Evolutionary conservation across 2,329 filamentous ascomycete genomes (phyloP), one percentile per base, ranked within the genome.

Genomic region (Trichoderma sp.): DNA sequence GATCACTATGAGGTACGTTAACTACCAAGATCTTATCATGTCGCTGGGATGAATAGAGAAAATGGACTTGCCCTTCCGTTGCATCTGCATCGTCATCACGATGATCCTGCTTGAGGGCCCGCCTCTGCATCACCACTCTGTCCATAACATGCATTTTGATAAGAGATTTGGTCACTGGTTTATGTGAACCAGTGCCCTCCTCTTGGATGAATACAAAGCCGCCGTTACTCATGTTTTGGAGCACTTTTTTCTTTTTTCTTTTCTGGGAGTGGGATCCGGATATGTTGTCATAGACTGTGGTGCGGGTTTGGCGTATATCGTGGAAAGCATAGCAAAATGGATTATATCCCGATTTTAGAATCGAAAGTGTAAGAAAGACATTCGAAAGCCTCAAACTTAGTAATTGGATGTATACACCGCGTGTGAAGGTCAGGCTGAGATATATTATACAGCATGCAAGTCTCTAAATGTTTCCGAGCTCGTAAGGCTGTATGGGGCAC

Each of bases 121-220:
- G 62, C 28, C 62, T 65, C 43, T 34, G 43, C 62, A 65, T 65
- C 43, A 65, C 62, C 28, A 65, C 62, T 50, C 62, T 53, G 28
- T 65, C 62, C 62, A 65, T 65, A 15, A 65, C 62, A 47, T 65
- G 62, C 62, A 65, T 65, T 50, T 53, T 65, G n/a, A 65, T 65
- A 4, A 53, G 43, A 12, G 62, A 65, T 53, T 53, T 65, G 39
- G 62, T 65, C 6, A 23, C 43, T 23, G 62, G 28, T 23, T 20
- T 34, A 23, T 65, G 62, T n/a, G 62, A 34, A 32, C 62, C 62
- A 50, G 62, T 65, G 1, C 62, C 62, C 62, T 50, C 50, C 28
- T 65, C 62, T 53, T 65, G 62, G 15, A 65, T 65, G 4, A 65
- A 65, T 32, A 65, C 62, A 34, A 65, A 65, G 13, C 50, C 28